Percentiles rank a stretch among this genome's conserved stretches.
phyloP scores from a whole-genome alignment of 2,329 filamentous ascomycete species.

The Huntiella abstrusa region DNA sequence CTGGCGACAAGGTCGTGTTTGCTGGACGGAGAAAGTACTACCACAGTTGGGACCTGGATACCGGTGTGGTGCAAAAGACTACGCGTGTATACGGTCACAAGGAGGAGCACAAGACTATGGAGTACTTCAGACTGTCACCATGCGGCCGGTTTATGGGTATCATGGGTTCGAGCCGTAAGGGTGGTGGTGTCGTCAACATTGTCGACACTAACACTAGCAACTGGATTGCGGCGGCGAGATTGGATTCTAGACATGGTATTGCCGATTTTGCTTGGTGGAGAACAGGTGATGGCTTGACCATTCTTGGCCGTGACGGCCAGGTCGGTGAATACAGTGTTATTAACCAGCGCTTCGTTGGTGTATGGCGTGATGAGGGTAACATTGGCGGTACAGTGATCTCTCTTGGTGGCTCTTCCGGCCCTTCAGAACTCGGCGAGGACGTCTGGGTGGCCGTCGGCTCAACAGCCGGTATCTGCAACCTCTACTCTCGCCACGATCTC shows the following conservation, averaged over 20 bases:
- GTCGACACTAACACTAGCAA: slow-evolving; percentile 64
- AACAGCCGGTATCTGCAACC: slow-evolving; percentile 72
- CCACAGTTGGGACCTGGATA: slow-evolving; percentile 78
- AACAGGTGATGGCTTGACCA: slow-evolving; percentile 60
- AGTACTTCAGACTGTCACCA: slow-evolving; percentile 71
- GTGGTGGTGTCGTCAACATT: slow-evolving; percentile 75
- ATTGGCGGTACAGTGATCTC: slow-evolving; percentile 68
- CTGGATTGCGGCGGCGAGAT: slow-evolving; percentile 66
- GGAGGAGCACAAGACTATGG: slow-evolving; percentile 77
- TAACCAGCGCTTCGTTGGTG: slow-evolving; percentile 48
- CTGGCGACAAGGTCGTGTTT: slow-evolving; percentile 66
- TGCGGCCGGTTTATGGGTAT: slow-evolving; percentile 75
- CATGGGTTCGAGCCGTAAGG: slow-evolving; percentile 60
- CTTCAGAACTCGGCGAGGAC: slow-evolving; percentile 50
- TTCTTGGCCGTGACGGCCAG: slow-evolving; percentile 72
- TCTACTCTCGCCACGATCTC: slow-evolving; percentile 69
- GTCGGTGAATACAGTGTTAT: slow-evolving; percentile 73
- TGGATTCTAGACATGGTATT: slow-evolving; percentile 68
- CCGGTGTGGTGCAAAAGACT: slow-evolving; percentile 68
- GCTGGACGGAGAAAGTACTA: slow-evolving; percentile 80
- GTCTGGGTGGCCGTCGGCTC: slow-evolving; percentile 81
- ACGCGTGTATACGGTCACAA: slow-evolving; percentile 55
- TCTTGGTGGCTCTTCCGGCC: slow-evolving; percentile 51
- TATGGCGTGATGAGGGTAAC: slow-evolving; percentile 83
- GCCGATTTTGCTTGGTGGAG: slow-evolving; percentile 90